Evolutionary conservation across 2,329 filamentous ascomycete genomes (phyloP).

Genomic region (Colletotrichum sp.): DNA sequence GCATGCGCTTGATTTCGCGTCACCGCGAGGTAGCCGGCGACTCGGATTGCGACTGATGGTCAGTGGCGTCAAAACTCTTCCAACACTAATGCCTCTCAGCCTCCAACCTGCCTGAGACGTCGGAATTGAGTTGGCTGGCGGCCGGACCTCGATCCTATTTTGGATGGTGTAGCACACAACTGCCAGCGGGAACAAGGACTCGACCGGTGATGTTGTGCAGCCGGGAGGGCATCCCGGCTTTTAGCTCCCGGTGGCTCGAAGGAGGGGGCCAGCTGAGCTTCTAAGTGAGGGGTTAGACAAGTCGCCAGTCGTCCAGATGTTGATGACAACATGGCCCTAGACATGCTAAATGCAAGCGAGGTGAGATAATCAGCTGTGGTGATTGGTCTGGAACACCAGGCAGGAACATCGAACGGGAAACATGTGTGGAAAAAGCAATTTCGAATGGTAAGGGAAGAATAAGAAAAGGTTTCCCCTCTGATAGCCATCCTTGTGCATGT

Average conservation of each 20-base stretch:
- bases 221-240: not conserved
- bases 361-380: not conserved
- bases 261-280: not conserved
- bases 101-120: not conserved
- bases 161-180: slow-evolving; percentile 9
- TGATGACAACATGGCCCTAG: not conserved
- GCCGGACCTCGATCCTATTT: slow-evolving; percentile 7
- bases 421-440: not conserved
- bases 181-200: not conserved
- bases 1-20: not conserved
- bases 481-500: not conserved
- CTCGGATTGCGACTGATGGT: not conserved
- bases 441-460: not conserved
- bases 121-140: slow-evolving; percentile 8
- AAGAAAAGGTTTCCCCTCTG: not conserved
- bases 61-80: not conserved
- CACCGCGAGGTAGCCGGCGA: not conserved
- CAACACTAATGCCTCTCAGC: not conserved
- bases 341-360: not conserved
- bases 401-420: not conserved
- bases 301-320: not conserved
- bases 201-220: not conserved
- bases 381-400: not conserved
- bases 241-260: not conserved
- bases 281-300: not conserved